Conservation (phyloP, 371 early-diverging fungal genomes). For the Mortierella polycephala region DNA sequence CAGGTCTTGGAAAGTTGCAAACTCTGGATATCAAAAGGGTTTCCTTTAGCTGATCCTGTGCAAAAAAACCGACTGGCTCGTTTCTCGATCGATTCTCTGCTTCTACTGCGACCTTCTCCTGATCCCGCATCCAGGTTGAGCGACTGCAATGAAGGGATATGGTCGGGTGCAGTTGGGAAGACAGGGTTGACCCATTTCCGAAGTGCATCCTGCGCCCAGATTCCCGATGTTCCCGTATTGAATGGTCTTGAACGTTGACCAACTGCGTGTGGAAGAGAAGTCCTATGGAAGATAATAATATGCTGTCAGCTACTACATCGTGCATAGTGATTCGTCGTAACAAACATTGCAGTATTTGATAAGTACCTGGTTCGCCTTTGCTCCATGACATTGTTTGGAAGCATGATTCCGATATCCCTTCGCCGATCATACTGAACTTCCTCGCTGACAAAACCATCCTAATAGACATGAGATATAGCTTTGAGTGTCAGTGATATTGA, state of each 20-base stretch:
- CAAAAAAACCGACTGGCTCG: conserved; percentile 35
- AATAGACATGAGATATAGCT: neutral
- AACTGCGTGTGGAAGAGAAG: conserved; percentile 24
- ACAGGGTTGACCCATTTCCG: conserved; percentile 52
- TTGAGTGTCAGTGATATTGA: neutral
- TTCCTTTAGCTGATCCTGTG: conserved; percentile 11
- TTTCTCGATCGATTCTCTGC: conserved; percentile 1
- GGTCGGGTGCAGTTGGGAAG: conserved; percentile 23
- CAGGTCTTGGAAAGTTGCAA: conserved; percentile 54
- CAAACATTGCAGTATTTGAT: too few species aligned
- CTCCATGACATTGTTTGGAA: neutral
- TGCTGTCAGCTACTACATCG: too few species aligned
- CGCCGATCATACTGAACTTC: conserved; percentile 17
- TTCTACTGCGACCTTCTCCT: neutral
- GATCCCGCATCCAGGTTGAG: neutral
- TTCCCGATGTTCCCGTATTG: conserved; percentile 16
- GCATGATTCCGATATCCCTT: neutral
- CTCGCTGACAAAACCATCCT: conserved; percentile 27
- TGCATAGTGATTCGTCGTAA: too few species aligned
- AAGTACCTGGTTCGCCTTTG: too few species aligned
- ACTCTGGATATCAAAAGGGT: conserved; percentile 3
- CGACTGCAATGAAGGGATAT: conserved; percentile 9
- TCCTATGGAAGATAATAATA: conserved; percentile 1
- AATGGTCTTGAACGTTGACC: neutral
- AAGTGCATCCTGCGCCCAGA: conserved; percentile 52